Conservation (phyloP, 257 asterid genomes). For the Lithospermum erythrorhizon region DNA sequence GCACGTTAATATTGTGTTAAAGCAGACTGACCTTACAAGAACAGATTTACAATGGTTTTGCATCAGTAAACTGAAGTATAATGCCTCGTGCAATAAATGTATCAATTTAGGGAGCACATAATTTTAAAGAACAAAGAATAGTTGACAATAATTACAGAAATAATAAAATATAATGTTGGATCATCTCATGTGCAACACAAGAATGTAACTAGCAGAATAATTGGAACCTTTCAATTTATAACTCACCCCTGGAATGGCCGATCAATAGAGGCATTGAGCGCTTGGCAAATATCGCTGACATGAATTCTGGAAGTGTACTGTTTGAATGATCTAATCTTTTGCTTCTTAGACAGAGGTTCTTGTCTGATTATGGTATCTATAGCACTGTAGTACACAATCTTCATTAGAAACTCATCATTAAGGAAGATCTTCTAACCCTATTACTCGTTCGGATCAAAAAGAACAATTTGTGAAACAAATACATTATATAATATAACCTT, state of each 20-base stretch:
- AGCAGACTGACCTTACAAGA: too few species aligned
- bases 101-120: not conserved
- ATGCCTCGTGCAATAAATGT: too few species aligned
- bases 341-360: conserved; percentile 43
- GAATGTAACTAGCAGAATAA: not conserved
- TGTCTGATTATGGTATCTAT: conserved; percentile 65
- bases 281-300: conserved; percentile 79
- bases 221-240: not conserved
- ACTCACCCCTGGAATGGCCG: conserved; percentile 47
- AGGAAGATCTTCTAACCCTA: conserved; percentile 1
- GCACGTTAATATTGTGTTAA: too few species aligned
- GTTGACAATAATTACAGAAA: not conserved
- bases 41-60: too few species aligned
- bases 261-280: conserved; percentile 57
- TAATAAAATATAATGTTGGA: not conserved
- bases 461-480: not conserved
- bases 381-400: conserved; percentile 43
- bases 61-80: too few species aligned
- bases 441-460: not conserved
- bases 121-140: too few species aligned
- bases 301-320: conserved; percentile 72
- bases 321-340: conserved; percentile 46
- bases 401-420: not conserved
- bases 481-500: conserved; percentile 34
- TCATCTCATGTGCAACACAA: not conserved